Evolutionary conservation across 345 rosid genomes (phyloP), one percentile per base, ranked within the genome.

Genomic region (Citropsis articulata): DNA sequence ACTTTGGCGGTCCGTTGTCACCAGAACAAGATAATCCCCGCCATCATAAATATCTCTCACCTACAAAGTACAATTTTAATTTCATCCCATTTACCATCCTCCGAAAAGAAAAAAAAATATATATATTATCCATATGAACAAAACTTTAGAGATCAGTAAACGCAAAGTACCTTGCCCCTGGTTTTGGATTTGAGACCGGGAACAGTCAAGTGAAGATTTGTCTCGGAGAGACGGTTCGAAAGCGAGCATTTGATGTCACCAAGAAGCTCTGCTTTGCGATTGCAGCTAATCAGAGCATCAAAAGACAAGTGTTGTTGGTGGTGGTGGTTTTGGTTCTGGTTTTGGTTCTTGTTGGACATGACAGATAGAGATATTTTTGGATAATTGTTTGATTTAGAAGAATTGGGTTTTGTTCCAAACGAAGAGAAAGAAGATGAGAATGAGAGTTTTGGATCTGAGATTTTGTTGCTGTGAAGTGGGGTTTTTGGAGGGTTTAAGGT

Each of bases 1-100:
- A 86, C 99, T 95, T 83, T 91, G 91, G 79, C 99, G 82, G 87
- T 93, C 96, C 69, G 98, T 95, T 10, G 99, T 91, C 35, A 95
- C 87, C 62, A 95, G 88, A 81, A 95, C 93, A 66, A 95, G 92
- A 86, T 87, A 92, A 81, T 95, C 94, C 63, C 97, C 94, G 35
- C 83, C 86, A 73, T 93, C 98, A 84, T 95, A 95, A 36, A 92
- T 89, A 78, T 95, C 99, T 79, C 99, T 87, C 62, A 95, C 97
- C 99, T 95, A 81, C 80, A 84, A 60, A 69, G 81, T 33, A 22
- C n/a, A 45, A 21, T 57, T 73, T 55, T 45, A 65, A 55, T n/a
- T 24, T 38, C 24, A 77, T 35, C 7, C 35, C 67, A 50, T 66
- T 67, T 42, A 33, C 24, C 72, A 31, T n/a, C 35, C 56, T 28